These are phyloP conservation scores for Coemansia sp. DNA, from an alignment of 192 early-diverging fungal genomes.

Conservation along the genomic window DNA sequence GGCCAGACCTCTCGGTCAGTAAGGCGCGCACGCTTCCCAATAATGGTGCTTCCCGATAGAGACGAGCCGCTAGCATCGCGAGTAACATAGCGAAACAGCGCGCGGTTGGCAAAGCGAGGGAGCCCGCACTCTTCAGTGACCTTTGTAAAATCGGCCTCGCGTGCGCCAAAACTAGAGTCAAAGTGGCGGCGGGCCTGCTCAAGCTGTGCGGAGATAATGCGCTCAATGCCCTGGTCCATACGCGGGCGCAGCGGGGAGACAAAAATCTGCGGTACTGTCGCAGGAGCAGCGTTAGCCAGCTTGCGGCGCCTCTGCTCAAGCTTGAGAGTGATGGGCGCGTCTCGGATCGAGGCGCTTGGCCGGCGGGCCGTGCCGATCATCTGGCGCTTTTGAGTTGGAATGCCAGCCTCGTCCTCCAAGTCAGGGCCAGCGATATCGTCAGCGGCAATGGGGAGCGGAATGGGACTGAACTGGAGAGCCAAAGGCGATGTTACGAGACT, in stretches of 20 bases:
- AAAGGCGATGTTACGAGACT: background rate
- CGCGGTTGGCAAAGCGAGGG: constrained; percentile 73
- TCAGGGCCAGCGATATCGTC: background rate
- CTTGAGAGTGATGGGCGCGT: constrained; percentile 8
- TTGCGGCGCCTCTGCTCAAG: constrained; percentile 27
- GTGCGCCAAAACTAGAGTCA: constrained; percentile 53
- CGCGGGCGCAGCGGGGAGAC: constrained; percentile 44
- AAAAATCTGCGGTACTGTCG: constrained; percentile 38
- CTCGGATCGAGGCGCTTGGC: constrained; percentile 15
- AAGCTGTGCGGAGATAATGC: constrained; percentile 33
- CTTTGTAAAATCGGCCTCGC: constrained; percentile 57
- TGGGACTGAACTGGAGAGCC: constrained; percentile 21
- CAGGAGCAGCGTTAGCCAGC: constrained; percentile 3
- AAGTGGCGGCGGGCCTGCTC: constrained; percentile 39
- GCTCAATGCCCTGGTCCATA: constrained; percentile 25
- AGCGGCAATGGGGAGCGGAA: background rate
- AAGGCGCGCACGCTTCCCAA: constrained; percentile 44
- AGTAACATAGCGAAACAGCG: constrained; percentile 59
- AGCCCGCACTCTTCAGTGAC: constrained; percentile 64
- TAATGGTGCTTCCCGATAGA: constrained; percentile 21
- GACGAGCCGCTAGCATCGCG: constrained; percentile 19
- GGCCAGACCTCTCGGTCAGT: constrained; percentile 45
- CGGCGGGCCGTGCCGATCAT: background rate
- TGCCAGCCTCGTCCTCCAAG: constrained; percentile 13
- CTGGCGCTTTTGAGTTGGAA: background rate